Evolutionary conservation across 805 yeast genomes (phyloP).

Genomic region (Ogataea kodamae): DNA sequence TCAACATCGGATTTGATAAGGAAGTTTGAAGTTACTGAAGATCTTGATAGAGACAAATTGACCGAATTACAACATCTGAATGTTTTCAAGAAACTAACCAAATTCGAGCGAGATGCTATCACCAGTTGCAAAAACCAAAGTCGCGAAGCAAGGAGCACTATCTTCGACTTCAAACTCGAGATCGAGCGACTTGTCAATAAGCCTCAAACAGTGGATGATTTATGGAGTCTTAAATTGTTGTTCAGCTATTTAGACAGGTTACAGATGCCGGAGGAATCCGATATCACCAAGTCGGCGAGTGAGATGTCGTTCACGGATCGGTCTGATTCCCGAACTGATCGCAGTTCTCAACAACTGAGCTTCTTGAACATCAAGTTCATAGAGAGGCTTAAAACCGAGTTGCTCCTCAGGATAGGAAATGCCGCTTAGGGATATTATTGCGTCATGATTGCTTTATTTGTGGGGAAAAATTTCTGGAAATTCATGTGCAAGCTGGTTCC

Average conservation of each 20-base stretch:
- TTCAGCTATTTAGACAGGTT: constrained; percentile 55
- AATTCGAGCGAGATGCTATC: constrained; percentile 21
- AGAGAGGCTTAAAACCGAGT: constrained; percentile 46
- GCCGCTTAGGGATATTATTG: too few relatives aligned
- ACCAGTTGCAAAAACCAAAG: constrained; percentile 14
- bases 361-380: constrained; percentile 49
- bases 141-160: constrained; percentile 36
- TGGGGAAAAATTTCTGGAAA: too few relatives aligned
- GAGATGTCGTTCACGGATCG: constrained; percentile 11
- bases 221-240: constrained; percentile 60
- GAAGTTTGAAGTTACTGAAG: constrained; percentile 8
- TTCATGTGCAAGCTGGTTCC: not conserved
- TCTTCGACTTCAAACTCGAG: constrained; percentile 56
- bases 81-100: constrained; percentile 22
- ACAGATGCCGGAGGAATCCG: not conserved
- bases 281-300: not conserved
- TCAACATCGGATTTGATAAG: constrained; percentile 18
- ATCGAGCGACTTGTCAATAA: constrained; percentile 39
- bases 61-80: constrained; percentile 17
- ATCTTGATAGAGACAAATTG: constrained; percentile 6
- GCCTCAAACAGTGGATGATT: constrained; percentile 48
- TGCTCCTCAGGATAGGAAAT: constrained; percentile 28
- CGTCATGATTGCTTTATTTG: too few relatives aligned
- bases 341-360: constrained; percentile 25
- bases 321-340: constrained; percentile 18